These are phyloP conservation scores for Atkinsonella texensis DNA, from an alignment of 2,329 filamentous ascomycete genomes.

Conservation along the genomic window DNA sequence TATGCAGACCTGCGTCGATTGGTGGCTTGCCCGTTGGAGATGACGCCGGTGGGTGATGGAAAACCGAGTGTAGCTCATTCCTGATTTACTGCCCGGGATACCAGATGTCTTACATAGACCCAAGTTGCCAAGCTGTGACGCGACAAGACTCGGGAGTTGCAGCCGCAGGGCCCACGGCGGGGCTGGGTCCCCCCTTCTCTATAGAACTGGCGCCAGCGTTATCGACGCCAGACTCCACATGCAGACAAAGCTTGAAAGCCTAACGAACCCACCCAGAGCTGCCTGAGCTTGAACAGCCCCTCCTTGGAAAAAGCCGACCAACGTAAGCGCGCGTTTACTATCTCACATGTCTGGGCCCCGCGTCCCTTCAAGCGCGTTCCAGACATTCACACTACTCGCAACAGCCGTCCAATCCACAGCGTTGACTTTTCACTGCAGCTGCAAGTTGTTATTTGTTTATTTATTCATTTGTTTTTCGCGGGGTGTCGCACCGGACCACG, in stretches of 20 bases:
- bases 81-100: not conserved
- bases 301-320: no score
- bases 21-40: not conserved
- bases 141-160: not conserved
- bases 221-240: not conserved
- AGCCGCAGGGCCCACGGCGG: not conserved
- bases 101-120: not conserved
- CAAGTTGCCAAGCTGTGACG: constrained; percentile 1
- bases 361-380: not conserved
- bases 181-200: not conserved
- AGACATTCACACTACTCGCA: not conserved
- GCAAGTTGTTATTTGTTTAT: no score
- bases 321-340: no score
- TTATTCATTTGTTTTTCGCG: no score
- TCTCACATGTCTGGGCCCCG: no score
- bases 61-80: not conserved
- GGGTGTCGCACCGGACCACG: not conserved
- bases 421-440: no score
- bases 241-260: not conserved
- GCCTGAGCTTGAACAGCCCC: not conserved
- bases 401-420: no score
- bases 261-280: not conserved
- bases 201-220: not conserved
- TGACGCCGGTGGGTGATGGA: not conserved
- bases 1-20: not conserved